Evolutionary conservation across 2,329 filamentous ascomycete genomes (phyloP), one percentile per base, ranked within the genome.

Genomic region (Fusarium ambrosium): DNA sequence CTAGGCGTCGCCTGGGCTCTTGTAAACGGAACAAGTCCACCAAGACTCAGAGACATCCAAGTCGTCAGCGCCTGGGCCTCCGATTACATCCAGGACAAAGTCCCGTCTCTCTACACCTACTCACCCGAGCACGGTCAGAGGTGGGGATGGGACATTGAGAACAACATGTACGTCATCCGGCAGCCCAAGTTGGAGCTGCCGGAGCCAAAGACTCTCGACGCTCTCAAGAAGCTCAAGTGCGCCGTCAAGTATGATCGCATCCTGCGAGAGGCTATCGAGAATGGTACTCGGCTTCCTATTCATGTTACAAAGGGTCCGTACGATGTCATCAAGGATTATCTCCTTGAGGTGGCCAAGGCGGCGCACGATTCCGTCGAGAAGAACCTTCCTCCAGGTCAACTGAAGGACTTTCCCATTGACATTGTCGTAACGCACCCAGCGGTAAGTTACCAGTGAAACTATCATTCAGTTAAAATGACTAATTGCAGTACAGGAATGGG

Each of bases 241-340:
- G 65, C 68, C n/a, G 56, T 73, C 14, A 41, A 48, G n/a, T 37
- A 73, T 18, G 68, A 65, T 14, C 18, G n/a, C 11, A 32, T 60
- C 27, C 6, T 34, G 27, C 60, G 29, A 2, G 29, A 62, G 22
- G 60, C 60, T 2, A 41, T 60, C 4, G 22, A 39, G 18, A 27
- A 60, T 9, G 56, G 36, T 2, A 27, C 56, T n/a, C 36, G 36
- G 3, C 56, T 70, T 24, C 70, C 70, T 9, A 66, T 62, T 10
- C 70, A 73, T 39, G 24, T 73, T 1, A 62, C 62, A 32, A 68
- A 69, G 45, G 66, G 68, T n/a, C 41, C 64, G 2, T 58, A 45
- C 8, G 70, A 73, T 63, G 68, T 71, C 14, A 62, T 62, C n/a
- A 66, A 34, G 7, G 70, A 71, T n/a, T 73, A 71, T n/a, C 61